A percentile compares a stretch with the other conserved stretches of the same genome.
These are phyloP conservation scores for Monilinia laxa DNA, from an alignment of 2,329 filamentous ascomycete genomes.

Conservation along the genomic window DNA sequence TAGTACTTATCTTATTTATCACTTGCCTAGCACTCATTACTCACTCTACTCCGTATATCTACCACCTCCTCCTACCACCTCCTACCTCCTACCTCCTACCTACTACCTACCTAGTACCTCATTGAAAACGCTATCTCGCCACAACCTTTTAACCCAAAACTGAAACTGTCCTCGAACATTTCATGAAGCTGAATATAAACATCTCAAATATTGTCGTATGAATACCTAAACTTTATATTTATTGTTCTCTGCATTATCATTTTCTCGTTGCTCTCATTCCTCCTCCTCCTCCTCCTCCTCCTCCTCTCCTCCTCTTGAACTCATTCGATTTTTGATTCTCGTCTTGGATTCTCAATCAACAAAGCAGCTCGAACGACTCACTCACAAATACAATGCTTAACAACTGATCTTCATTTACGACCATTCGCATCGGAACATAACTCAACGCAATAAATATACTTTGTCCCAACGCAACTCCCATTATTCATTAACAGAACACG, in stretches of 20 bases:
- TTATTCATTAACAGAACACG: neutral
- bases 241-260: slow-evolving; percentile 3
- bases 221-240: neutral
- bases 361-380: slow-evolving; percentile 6
- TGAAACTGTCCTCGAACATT: slow-evolving; percentile 16
- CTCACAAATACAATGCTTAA: neutral
- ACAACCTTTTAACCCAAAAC: neutral
- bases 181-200: slow-evolving; percentile 8
- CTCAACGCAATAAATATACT: neutral
- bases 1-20: too few species aligned
- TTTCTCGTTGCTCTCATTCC: neutral
- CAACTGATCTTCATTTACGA: neutral
- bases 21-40: too few species aligned
- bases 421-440: neutral
- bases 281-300: neutral
- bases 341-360: neutral
- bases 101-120: too few species aligned
- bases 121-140: too few species aligned
- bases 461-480: neutral
- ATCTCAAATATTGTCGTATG: neutral
- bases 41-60: too few species aligned
- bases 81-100: too few species aligned
- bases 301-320: neutral
- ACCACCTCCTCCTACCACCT: too few species aligned
- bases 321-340: too few species aligned